Base-by-base conservation (phyloP, 306 rosid species). In the Cicer bijugum region DNA sequence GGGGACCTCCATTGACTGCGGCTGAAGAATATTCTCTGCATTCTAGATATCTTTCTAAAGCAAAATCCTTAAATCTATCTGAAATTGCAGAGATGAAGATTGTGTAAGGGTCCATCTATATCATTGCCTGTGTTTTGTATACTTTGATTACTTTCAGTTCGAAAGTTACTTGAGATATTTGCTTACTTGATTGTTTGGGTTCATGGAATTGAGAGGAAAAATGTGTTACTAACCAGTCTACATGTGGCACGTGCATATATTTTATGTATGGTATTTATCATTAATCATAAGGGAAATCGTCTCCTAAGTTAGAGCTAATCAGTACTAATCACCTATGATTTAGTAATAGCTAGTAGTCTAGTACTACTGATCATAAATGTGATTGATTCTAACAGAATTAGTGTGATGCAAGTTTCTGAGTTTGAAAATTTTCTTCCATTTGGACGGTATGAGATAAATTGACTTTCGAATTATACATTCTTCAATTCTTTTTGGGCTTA, bases 1-100 rank as follows among this genome's bases (percentile, higher is more conserved):
- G 97, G 56, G 89, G 84, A 52, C 89, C 97, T 76, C 85, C 91
- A 66, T 75, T 94, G 56, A 89, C 99, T 80, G 92, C 87, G 2
- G 90, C 97, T 4, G 99, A 94, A 81, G 97, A 94, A 82, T 91
- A 87, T 85, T 94, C 99, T 15, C 89, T 91, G 73, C 99, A 94
- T 85, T 88, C 97, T 15, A 90, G 97, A 94, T 94, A 87, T 85
- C 96, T 94, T 72, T 89, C 99, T 8, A 91, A 90, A 89, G 97
- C 99, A 76, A 94, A 94, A 80, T 86, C 96, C 83, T 86, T 91
- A 57, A 90, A 82, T 82, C 92, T 94, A 52, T 88, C 96, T 56
- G 99, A 94, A 90, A 91, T 91, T 83, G 90, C 96, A 9, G 97
- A 94, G 77, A 94, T 94, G 99, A 91, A 88, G 85, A 88, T 94